These are phyloP conservation scores for Ascocoryne sarcoides DNA, from an alignment of 2,329 filamentous ascomycete species.

Conservation along the genomic window DNA sequence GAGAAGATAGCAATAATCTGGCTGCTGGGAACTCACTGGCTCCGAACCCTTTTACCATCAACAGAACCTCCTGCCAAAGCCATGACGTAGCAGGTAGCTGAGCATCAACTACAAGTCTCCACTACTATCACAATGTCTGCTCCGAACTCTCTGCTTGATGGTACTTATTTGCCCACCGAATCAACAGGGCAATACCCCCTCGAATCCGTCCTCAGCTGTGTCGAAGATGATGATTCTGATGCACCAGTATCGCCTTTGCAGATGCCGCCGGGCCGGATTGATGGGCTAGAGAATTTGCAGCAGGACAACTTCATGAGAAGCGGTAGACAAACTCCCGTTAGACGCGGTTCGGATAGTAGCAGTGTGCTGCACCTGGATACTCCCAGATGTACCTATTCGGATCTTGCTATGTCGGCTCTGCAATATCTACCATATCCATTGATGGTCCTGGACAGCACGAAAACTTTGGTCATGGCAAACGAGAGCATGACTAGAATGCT, in stretches of 20 bases:
- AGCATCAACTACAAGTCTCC: too few species aligned
- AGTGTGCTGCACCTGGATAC: slow-evolving; percentile 28
- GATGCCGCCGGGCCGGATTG: slow-evolving; percentile 21
- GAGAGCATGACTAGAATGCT: slow-evolving; percentile 65
- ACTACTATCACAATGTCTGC: too few species aligned
- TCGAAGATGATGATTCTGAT: not conserved
- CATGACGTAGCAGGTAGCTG: too few species aligned
- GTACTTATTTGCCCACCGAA: not conserved
- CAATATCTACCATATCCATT: slow-evolving; percentile 68
- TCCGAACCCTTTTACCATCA: too few species aligned
- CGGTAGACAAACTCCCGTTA: slow-evolving; percentile 13
- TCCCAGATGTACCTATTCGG: slow-evolving; percentile 40
- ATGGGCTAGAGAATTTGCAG: slow-evolving; percentile 22
- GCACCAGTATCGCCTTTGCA: slow-evolving; percentile 18
- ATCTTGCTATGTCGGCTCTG: slow-evolving; percentile 58
- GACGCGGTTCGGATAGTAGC: slow-evolving; percentile 8
- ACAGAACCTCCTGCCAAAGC: too few species aligned
- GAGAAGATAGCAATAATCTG: too few species aligned
- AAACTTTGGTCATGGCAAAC: slow-evolving; percentile 65
- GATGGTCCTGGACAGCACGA: slow-evolving; percentile 57
- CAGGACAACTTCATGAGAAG: slow-evolving; percentile 6
- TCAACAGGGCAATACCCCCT: too few species aligned
- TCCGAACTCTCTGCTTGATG: not conserved
- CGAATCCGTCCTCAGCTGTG: too few species aligned
- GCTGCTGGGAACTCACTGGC: too few species aligned